Evolutionary conservation across 1,284 basidiomycete species (phyloP).

Genomic region (Porogramme epimiltina): DNA sequence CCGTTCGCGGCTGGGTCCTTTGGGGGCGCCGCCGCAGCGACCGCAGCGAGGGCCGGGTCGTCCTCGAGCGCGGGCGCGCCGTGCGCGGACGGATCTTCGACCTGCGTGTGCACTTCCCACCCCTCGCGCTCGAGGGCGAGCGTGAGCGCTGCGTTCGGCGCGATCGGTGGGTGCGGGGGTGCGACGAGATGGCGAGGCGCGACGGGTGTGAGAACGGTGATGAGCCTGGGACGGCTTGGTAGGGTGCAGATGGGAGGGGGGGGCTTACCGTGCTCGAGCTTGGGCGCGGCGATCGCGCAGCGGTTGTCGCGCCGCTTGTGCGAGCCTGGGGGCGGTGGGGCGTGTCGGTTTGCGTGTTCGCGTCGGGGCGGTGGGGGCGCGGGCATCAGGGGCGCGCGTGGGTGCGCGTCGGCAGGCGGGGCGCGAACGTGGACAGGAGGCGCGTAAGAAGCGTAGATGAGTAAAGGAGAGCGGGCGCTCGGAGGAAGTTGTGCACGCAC

Average conservation of each 20-base stretch:
- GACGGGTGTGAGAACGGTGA: background rate
- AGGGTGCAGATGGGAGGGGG: background rate
- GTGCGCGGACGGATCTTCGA: conserved; percentile 65
- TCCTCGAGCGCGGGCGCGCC: conserved; percentile 56
- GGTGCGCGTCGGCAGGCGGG: no score
- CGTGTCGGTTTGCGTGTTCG: no score
- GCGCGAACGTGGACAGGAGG: no score
- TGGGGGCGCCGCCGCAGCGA: no score
- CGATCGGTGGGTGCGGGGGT: background rate
- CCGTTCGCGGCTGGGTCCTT: conserved; percentile 41
- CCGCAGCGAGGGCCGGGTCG: conserved; percentile 37
- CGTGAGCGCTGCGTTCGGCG: conserved; percentile 51
- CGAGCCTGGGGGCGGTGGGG: conserved; percentile 60
- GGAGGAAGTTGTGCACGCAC: conserved; percentile 45
- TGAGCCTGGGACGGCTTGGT: background rate
- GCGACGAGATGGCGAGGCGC: background rate
- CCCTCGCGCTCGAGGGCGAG: conserved; percentile 62
- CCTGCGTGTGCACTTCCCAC: conserved; percentile 76
- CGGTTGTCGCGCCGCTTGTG: conserved; percentile 91
- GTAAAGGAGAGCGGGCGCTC: background rate
- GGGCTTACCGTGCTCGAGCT: conserved; percentile 70
- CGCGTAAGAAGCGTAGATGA: no score
- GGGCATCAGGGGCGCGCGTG: no score
- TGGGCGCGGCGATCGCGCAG: conserved; percentile 83
- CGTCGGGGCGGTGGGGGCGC: no score